A percentile compares a stretch with the other conserved stretches of the same genome.
phyloP scores from a whole-genome alignment of 352 stramenopile species.

The Phytopythium litorale region DNA sequence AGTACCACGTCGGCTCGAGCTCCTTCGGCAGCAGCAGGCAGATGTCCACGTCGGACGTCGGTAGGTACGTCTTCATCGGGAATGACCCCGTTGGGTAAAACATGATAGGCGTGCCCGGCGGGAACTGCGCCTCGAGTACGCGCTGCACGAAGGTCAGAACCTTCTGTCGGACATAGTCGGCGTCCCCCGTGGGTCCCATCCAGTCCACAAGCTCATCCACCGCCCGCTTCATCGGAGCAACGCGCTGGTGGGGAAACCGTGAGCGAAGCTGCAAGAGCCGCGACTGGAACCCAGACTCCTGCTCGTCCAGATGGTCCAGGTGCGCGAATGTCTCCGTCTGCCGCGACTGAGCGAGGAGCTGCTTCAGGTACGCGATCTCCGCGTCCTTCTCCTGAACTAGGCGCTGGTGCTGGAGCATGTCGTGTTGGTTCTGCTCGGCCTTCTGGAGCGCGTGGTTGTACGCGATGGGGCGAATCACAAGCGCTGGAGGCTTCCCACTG shows the following conservation, averaged over 20 bases:
- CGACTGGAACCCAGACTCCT: slow-evolving; percentile 1
- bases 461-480: slow-evolving; percentile 67
- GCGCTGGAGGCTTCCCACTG: slow-evolving; percentile 27
- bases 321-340: slow-evolving; percentile 12
- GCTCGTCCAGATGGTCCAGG: slow-evolving; percentile 6
- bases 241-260: slow-evolving; percentile 32
- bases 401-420: slow-evolving; percentile 50
- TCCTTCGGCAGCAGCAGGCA: slow-evolving; percentile 77
- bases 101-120: slow-evolving; percentile 32
- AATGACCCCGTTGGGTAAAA: slow-evolving; percentile 83
- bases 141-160: slow-evolving; percentile 65
- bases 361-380: slow-evolving; percentile 48
- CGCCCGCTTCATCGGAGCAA: slow-evolving; percentile 17
- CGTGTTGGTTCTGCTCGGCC: slow-evolving; percentile 62
- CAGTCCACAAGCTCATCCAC: slow-evolving; percentile 54
- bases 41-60: slow-evolving; percentile 82
- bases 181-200: slow-evolving; percentile 60
- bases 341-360: slow-evolving; percentile 29
- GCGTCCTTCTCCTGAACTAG: slow-evolving; percentile 63
- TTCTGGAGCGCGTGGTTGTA: slow-evolving; percentile 67
- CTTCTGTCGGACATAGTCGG: slow-evolving; percentile 57
- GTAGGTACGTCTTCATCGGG: slow-evolving; percentile 89
- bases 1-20: slow-evolving; percentile 84
- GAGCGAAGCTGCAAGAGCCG: slow-evolving; percentile 18
- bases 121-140: slow-evolving; percentile 55